Base-by-base conservation (phyloP, 2,329 filamentous ascomycete species). In the Fusarium dimerum region DNA sequence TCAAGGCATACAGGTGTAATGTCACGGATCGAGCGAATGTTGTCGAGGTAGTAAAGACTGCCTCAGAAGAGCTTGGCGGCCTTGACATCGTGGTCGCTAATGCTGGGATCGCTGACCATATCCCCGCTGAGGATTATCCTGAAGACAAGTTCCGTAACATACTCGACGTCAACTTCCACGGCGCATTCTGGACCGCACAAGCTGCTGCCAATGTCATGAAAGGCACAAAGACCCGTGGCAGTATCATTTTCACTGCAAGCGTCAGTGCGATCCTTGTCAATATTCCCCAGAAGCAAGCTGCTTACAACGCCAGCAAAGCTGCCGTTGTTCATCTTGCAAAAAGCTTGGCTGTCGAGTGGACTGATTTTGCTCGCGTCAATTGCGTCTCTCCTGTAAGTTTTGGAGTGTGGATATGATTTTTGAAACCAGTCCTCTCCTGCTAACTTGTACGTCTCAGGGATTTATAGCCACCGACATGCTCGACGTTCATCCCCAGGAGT, bases 281-380 rank as follows among this genome's bases (percentile, higher is more conserved):
- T 43, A 58, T 74, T 29, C 72, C 72, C 5, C 71, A 73, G 64
- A 75, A 66, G 57, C 72, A 66, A 66, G 75, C 63, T 48, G 72
- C 71, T 3, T 77, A 76, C 50, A 77, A 77, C 50, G 68, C 74
- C 6, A 72, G 68, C 48, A 77, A 77, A 52, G 75, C 73, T 1
- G 76, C 69, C 0, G 71, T 73, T 1, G 65, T 74, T 1, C 74
- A 75, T 40, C 59, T 77, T 9, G 66, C 69, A 13, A 73, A 73
- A 60, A 71, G 66, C 41, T 58, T 76, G 8, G 68, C 73, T 2
- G 74, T 76, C 5, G 75, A 77, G 52, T 77, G 75, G 74, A 70
- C 68, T 2, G 70, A 73, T 17, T 74, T 75, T 52, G 67, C 69
- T 10, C 63, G 73, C 17, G 72, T 75, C 4, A 76, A 76, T 49